Base-by-base conservation (phyloP, 1,139 yeast genomes). In the Blastobotrys capitulatus region DNA sequence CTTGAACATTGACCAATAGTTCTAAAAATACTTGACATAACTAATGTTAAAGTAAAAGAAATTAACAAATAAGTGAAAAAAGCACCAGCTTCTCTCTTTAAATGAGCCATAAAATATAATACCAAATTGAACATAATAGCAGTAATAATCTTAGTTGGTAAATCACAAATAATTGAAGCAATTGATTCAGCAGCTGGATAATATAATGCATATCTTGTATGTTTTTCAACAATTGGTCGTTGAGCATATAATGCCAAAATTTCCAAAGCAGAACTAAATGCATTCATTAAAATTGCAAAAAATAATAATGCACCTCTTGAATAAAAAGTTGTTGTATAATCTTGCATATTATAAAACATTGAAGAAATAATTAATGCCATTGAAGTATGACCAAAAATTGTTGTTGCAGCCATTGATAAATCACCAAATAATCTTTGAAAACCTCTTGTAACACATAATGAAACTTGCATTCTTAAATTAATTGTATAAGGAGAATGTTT, bases 151-250 rank as follows among this genome's bases (percentile, higher is more conserved):
- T 85, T 83, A 36, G 78, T 70, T 0, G 94, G 94, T 51, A 84
- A 60, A 58, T 84, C 88, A 2, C 87, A 77, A 16, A 83, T 58
- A 45, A 83, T 75, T 9, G 86, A 79, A 0, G 89, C 86, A 20
- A 83, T 58, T 0, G 92, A 87, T 58, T 84, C 87, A 1, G 90
- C 87, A 48, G 88, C 75, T 6, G 92, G 92, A 54, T 83, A 86
- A 61, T 84, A 85, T 49, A 86, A 66, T 0, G 89, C 87, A 64
- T 79, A 86, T 38, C 79, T 75, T 62, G 82, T 82, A 59, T 86
- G 95, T 62, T 87, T 87, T 65, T 84, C 90, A 29, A 85, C 85
- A 54, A 86, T 78, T 1, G 86, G 82, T 62, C 95, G 78, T 13
- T 87, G 82, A 60, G 82, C 89, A 56, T 74, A 79, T 49, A 84